These are phyloP conservation scores for Thalassia testudinum DNA, from an alignment of 116 monocot genomes.

Conservation along the genomic window DNA sequence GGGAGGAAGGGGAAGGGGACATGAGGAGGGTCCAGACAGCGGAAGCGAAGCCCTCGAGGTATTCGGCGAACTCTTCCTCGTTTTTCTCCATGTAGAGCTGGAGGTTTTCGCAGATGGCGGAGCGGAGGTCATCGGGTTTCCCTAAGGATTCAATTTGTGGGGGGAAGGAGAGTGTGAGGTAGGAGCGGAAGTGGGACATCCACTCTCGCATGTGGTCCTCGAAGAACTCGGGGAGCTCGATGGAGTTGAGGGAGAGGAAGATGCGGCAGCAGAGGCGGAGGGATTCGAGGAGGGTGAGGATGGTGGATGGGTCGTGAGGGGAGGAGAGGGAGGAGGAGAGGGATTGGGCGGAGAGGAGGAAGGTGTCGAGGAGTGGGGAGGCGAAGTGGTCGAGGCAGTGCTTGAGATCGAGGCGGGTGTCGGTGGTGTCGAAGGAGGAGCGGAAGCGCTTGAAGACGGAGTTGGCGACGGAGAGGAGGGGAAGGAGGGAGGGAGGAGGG, in stretches of 20 bases:
- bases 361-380: constrained; percentile 70
- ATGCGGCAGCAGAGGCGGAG: constrained; percentile 89
- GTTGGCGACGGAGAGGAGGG: constrained; percentile 57
- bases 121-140: constrained; percentile 48
- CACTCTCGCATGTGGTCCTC: constrained; percentile 98
- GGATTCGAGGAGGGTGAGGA: constrained; percentile 15
- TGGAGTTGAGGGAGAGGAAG: constrained; percentile 75
- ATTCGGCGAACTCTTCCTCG: constrained; percentile 86
- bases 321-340: constrained; percentile 12
- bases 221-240: constrained; percentile 93
- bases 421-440: constrained; percentile 41
- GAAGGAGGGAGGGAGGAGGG: constrained; percentile 38
- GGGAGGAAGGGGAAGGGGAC: constrained; percentile 13
- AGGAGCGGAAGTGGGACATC: constrained; percentile 67
- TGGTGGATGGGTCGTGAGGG: constrained; percentile 1
- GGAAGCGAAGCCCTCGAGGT: constrained; percentile 54
- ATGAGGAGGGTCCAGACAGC: constrained; percentile 64
- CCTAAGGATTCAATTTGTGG: constrained; percentile 42
- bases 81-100: constrained; percentile 96
- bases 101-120: constrained; percentile 80
- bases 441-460: constrained; percentile 84
- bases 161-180: constrained; percentile 39
- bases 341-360: constrained; percentile 33
- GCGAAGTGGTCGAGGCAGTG: constrained; percentile 84
- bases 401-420: constrained; percentile 74